Evolutionary conservation across 192 early-diverging fungal species (phyloP), one percentile per base, ranked within the genome.

Genomic region (Allomyces javanicus): DNA sequence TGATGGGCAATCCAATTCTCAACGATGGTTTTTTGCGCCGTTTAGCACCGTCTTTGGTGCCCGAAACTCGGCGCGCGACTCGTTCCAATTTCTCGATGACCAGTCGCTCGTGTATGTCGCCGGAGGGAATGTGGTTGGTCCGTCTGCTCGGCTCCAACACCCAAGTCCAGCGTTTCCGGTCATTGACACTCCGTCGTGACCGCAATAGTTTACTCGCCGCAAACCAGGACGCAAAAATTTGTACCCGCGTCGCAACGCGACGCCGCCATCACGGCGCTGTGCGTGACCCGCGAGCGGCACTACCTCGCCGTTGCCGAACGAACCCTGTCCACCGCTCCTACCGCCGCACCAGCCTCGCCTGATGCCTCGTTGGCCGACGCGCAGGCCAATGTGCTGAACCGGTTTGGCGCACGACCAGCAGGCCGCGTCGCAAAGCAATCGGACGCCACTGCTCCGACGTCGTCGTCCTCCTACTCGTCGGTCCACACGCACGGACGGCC

Each of bases 261-360:
- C 14, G 71, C 79, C 17, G 65, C 64, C 0, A 74, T 83, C 19
- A 66, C 77, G 10, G 71, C 77, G 23, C 14, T 83, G 9, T 68
- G 72, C 6, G 67, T 83, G 5, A 69, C 76, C 1, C 58, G 72
- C 1, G 81, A 83, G 66, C 68, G 73, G 21, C 73, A 78, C 44
- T 62, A 78, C 22, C 75, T 81, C 67, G 81, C 81, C 0, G 77
- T 77, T 7, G 78, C 74, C 24, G 75, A 79, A 66, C 67, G 64
- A 7, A 43, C 27, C 12, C 65, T 21, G 24, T 69, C 69, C 10
- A 43, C 70, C 22, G 27, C 64, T 25, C 50, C 64, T 12, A 63
- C 61, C n/a, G 55, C 62, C 3, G 68, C 71, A 21, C 17, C 17
- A 14, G 14, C 50, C 14, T 14, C 50, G 21, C 17, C 50, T 12